These are phyloP conservation scores for Kregervanrija fluxuum DNA, from an alignment of 805 yeast genomes.

Conservation along the genomic window DNA sequence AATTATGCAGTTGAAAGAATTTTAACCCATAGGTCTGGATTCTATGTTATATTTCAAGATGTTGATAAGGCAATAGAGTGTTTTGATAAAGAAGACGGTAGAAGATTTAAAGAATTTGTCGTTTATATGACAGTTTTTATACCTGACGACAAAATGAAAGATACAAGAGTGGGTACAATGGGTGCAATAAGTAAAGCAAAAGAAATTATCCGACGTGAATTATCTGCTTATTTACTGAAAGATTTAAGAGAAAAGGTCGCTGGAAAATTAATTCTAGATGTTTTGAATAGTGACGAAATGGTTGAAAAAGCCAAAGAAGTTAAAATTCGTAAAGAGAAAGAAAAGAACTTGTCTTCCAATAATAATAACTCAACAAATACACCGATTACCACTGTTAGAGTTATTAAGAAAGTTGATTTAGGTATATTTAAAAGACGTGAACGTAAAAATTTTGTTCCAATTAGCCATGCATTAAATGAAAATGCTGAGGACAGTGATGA, in stretches of 20 bases:
- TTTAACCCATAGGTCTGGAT: slow-evolving; percentile 56
- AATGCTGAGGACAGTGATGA: slow-evolving; percentile 24
- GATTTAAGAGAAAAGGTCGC: slow-evolving; percentile 70
- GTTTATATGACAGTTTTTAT: slow-evolving; percentile 53
- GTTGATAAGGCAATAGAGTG: slow-evolving; percentile 52
- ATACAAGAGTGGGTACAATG: slow-evolving; percentile 23
- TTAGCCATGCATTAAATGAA: slow-evolving; percentile 48
- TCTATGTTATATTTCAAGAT: slow-evolving; percentile 62
- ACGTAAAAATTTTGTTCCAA: slow-evolving; percentile 25
- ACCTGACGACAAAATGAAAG: slow-evolving; percentile 33
- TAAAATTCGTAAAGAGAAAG: background rate
- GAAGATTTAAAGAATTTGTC: slow-evolving; percentile 37
- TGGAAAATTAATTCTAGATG: slow-evolving; percentile 59
- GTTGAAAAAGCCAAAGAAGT: slow-evolving; percentile 23
- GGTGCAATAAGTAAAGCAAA: slow-evolving; percentile 52
- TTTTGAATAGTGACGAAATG: slow-evolving; percentile 46
- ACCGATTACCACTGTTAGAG: background rate
- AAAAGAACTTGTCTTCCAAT: background rate
- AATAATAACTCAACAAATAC: too few relatives aligned
- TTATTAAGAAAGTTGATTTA: slow-evolving; percentile 9
- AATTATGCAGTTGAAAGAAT: slow-evolving; percentile 63
- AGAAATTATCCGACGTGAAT: slow-evolving; percentile 51
- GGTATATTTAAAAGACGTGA: slow-evolving; percentile 7
- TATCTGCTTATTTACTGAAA: slow-evolving; percentile 53
- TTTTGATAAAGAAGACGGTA: slow-evolving; percentile 54